A percentile compares a stretch with the other conserved stretches of the same genome.
Evolutionary conservation across 2,329 filamentous ascomycete genomes (phyloP).

Genomic region (Aspergillus arachidicola): DNA sequence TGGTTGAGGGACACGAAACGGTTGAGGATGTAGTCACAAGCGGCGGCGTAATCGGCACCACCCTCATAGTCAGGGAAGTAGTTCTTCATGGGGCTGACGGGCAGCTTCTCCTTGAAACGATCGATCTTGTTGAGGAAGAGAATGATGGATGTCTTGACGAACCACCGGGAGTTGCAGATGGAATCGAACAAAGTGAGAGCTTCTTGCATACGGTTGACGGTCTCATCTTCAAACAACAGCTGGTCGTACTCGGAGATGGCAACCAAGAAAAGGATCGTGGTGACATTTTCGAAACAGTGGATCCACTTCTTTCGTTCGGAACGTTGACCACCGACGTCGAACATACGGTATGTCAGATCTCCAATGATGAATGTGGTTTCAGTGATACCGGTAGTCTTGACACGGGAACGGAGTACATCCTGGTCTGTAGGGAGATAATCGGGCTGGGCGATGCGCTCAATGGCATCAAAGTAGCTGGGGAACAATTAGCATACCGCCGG

Average conservation of each 20-base stretch:
- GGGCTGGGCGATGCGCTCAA: constrained; percentile 83
- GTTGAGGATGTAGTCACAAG: constrained; percentile 98
- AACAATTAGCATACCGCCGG: constrained; percentile 34
- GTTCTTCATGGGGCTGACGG: constrained; percentile 73
- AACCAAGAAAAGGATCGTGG: constrained; percentile 92
- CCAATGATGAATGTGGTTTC: constrained; percentile 96
- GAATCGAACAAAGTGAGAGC: constrained; percentile 71
- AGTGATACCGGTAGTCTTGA: constrained; percentile 97
- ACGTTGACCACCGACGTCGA: constrained; percentile 92
- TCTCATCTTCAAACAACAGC: constrained; percentile 93
- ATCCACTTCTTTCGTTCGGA: constrained; percentile 99
- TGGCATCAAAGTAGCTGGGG: constrained; percentile 88
- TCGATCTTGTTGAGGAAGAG: constrained; percentile 77
- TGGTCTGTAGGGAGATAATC: constrained; percentile 96
- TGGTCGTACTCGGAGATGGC: constrained; percentile 98
- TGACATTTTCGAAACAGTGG: constrained; percentile 98
- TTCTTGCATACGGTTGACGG: constrained; percentile 78
- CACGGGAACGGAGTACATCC: constrained; percentile 91
- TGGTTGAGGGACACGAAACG: constrained; percentile 98
- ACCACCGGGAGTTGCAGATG: constrained; percentile 73
- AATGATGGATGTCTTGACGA: constrained; percentile 73
- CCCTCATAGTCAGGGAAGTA: constrained; percentile 81
- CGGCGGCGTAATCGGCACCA: constrained; percentile 90
- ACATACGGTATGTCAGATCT: constrained; percentile 94
- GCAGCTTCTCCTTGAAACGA: constrained; percentile 73